Base-by-base conservation (phyloP, 306 rosid genomes). In the Chamaecrista fasciculata region DNA sequence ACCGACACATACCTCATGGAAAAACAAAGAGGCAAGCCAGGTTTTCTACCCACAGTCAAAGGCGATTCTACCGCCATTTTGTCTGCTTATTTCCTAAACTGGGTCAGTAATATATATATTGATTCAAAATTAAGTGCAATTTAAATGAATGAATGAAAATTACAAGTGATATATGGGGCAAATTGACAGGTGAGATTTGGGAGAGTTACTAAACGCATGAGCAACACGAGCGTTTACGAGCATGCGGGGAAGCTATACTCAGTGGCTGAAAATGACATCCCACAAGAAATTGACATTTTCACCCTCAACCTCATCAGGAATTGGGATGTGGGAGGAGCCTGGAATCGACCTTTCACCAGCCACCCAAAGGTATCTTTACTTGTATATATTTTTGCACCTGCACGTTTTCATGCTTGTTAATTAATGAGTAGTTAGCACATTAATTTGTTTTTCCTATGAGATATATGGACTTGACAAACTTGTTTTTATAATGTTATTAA, bases 291-390 rank as follows among this genome's bases (percentile, higher is more conserved):
- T 36, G 90, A 92, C 70, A 80, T 85, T 55, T 59, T 56, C 1
- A 80, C 81, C 0, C 53, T 92, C 0, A 61, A 87, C 67, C 82
- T 89, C 18, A 57, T 82, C 4, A 76, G 67, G 11, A 75, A 72
- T 67, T 92, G 92, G 96, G 76, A 92, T 77, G 62, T 86, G 14
- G 66, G 47, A 34, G 88, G 72, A 11, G 69, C 82, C 20, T 87
- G 97, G 96, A 72, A 82, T 37, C 74, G 90, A 52, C 86, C 96
- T 23, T 89, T 80, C 61, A 70, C 66, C 1, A 87, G 94, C 80
- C 96, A 91, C 36, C 91, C 96, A 18, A 91, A 91, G 84, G 91
- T 83, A n/a, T n/a, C n/a, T n/a, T n/a, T n/a, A n/a, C n/a, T n/a
- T n/a, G n/a, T n/a, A n/a, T n/a, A n/a, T n/a, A n/a, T n/a, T n/a